These are phyloP conservation scores for Sphagnum tenellum DNA, from an alignment of 225 moss, liverwort and hornwort species.

Conservation along the genomic window DNA sequence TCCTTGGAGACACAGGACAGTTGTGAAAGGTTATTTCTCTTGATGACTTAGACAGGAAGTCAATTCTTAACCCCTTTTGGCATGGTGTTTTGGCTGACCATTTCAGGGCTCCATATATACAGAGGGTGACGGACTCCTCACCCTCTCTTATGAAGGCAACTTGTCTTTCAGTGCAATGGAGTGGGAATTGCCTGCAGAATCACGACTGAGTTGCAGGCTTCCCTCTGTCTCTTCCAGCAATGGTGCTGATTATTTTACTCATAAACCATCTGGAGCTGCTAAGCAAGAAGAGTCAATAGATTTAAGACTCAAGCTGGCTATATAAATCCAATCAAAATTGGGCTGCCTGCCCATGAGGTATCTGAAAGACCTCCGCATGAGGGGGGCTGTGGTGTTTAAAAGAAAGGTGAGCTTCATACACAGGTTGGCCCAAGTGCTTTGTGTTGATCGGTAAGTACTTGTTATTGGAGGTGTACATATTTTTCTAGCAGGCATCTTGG, in stretches of 20 bases:
- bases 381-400: not conserved
- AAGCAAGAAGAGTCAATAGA: constrained; percentile 37
- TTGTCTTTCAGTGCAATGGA: constrained; percentile 17
- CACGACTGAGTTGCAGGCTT: constrained; percentile 21
- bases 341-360: constrained; percentile 5
- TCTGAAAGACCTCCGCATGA: not conserved
- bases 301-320: constrained; percentile 47
- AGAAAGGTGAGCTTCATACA: not conserved
- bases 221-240: constrained; percentile 23
- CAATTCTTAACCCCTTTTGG: not conserved
- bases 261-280: constrained; percentile 18
- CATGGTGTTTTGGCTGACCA: not conserved
- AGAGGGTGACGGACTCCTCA: constrained; percentile 11
- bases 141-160: constrained; percentile 14
- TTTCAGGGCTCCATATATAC: constrained; percentile 4
- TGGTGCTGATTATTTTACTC: constrained; percentile 28
- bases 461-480: not conserved
- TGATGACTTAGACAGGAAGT: too few relatives aligned
- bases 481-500: not conserved
- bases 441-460: not conserved
- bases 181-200: constrained; percentile 10
- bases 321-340: constrained; percentile 12
- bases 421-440: not conserved
- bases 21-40: not conserved
- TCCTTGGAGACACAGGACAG: not conserved